A percentile compares a stretch with the other conserved stretches of the same genome.
phyloP scores from a whole-genome alignment of 768 basidiomycete genomes.

The Amyloporia xantha region DNA sequence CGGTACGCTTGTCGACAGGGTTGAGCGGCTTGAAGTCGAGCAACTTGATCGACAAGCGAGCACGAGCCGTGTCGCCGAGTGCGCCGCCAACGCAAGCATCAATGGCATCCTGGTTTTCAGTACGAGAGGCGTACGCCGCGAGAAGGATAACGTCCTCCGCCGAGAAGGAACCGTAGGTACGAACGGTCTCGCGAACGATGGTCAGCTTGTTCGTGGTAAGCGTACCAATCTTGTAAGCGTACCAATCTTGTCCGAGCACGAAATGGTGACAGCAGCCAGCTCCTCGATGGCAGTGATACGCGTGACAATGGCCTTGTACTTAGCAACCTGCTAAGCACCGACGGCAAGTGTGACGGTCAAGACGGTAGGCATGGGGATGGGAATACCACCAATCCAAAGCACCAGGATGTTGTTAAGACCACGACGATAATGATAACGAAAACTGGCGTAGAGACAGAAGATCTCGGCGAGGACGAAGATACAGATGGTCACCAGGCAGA shows the following conservation, averaged over 20 bases:
- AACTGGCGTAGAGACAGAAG: slow-evolving; percentile 92
- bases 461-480: slow-evolving; percentile 94
- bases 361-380: slow-evolving; percentile 99
- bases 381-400: slow-evolving; percentile 98
- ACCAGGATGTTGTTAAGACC: too few relatives aligned
- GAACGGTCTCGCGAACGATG: slow-evolving; percentile 88
- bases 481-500: slow-evolving; percentile 94
- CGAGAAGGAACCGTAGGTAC: slow-evolving; percentile 85
- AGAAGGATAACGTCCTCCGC: too few relatives aligned
- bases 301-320: too few relatives aligned
- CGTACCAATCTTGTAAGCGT: slow-evolving; percentile 98
- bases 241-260: too few relatives aligned
- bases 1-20: too few relatives aligned
- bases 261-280: slow-evolving; percentile 95
- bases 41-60: slow-evolving; percentile 90
- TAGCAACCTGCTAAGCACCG: too few relatives aligned
- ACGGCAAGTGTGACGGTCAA: slow-evolving; percentile 96
- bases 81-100: slow-evolving; percentile 81
- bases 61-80: slow-evolving; percentile 61
- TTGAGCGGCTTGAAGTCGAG: too few relatives aligned
- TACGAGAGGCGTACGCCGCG: too few relatives aligned
- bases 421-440: slow-evolving; percentile 86
- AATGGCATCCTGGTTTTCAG: slow-evolving; percentile 99
- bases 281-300: slow-evolving; percentile 99
- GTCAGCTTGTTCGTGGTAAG: slow-evolving; percentile 99